phyloP scores from a whole-genome alignment of 2,329 filamentous ascomycete genomes.

The Beauveria australis region DNA sequence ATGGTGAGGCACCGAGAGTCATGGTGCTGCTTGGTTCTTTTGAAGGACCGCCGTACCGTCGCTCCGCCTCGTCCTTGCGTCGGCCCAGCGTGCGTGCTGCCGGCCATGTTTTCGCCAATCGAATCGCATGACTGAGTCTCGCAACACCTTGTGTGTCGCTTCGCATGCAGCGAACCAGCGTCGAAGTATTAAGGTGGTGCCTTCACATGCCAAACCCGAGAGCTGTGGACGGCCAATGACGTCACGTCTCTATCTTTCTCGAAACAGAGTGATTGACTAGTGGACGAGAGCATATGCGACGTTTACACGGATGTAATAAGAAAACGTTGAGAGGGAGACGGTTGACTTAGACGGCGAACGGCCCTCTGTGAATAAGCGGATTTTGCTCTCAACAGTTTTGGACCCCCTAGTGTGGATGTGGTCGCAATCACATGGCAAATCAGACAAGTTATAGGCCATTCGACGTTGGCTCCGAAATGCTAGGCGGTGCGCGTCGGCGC shows the following conservation, averaged over 20 bases:
- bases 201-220: not conserved
- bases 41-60: conserved; percentile 5
- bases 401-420: not conserved
- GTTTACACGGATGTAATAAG: not conserved
- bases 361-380: not conserved
- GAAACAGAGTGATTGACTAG: not conserved
- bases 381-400: not conserved
- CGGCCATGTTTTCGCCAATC: not conserved
- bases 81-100: conserved; percentile 2
- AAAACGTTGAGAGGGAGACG: not conserved
- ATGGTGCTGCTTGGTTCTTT: not conserved
- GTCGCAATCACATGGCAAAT: conserved; percentile 3
- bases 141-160: not conserved
- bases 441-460: not conserved
- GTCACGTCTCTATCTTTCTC: not conserved
- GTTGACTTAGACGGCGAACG: not conserved
- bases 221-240: not conserved
- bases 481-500: not conserved
- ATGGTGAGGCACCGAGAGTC: not conserved
- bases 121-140: not conserved
- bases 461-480: not conserved
- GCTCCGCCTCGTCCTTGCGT: conserved; percentile 10
- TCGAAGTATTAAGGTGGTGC: not conserved
- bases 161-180: not conserved
- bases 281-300: no score